Evolutionary conservation across 495 filamentous ascomycete genomes (phyloP).

Genomic region (Letharia lupina): DNA sequence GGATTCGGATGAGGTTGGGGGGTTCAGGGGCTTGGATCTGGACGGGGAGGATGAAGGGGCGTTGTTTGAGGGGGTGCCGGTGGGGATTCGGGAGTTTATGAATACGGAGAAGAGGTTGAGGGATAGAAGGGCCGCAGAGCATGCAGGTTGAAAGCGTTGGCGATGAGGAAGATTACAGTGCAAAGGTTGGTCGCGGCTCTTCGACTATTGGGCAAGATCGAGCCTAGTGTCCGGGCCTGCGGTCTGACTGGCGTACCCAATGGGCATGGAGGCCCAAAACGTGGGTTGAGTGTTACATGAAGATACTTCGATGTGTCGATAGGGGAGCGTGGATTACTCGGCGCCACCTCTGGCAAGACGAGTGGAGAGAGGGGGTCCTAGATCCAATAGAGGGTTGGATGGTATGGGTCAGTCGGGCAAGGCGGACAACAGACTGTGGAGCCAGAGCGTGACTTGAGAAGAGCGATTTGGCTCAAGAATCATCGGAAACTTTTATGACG

Average conservation of each 20-base stretch:
- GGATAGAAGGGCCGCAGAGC: slow-evolving; percentile 45
- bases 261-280: neutral
- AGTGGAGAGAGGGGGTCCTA: neutral
- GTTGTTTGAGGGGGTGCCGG: slow-evolving; percentile 73
- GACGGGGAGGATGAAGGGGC: slow-evolving; percentile 40
- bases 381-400: neutral
- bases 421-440: neutral
- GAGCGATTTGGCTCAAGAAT: neutral
- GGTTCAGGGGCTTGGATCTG: slow-evolving; percentile 29
- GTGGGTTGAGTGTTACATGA: neutral
- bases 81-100: slow-evolving; percentile 97
- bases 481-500: neutral
- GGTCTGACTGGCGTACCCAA: neutral
- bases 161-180: neutral
- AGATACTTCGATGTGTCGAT: neutral
- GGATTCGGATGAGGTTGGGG: slow-evolving; percentile 49
- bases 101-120: slow-evolving; percentile 88
- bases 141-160: neutral
- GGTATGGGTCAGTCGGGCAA: neutral
- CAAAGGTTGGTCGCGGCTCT: neutral
- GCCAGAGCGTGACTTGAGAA: neutral
- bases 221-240: neutral
- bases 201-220: neutral
- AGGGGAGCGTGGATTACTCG: neutral
- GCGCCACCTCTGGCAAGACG: neutral